Conservation (phyloP, 1,139 yeast species). For the Taphrina confusa region DNA sequence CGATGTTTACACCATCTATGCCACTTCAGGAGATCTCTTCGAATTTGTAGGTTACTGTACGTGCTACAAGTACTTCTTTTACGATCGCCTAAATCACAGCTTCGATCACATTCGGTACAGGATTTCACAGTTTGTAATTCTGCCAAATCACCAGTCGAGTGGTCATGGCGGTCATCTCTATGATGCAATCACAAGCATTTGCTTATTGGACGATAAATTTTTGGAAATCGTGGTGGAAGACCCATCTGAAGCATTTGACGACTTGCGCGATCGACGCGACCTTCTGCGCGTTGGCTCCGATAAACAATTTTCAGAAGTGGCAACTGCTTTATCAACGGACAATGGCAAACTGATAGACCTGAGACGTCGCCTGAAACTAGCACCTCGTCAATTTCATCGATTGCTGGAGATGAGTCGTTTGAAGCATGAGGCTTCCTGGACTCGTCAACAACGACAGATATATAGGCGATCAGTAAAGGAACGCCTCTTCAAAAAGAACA, state of each 20-base stretch:
- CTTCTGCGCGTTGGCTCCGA: constrained; percentile 46
- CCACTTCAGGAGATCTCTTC: constrained; percentile 38
- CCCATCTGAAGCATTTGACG: constrained; percentile 91
- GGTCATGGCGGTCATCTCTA: constrained; percentile 71
- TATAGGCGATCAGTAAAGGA: constrained; percentile 67
- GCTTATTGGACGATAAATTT: constrained; percentile 59
- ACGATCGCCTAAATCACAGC: constrained; percentile 43
- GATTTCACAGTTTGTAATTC: constrained; percentile 80
- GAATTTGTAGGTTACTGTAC: constrained; percentile 76
- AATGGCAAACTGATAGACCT: constrained; percentile 53
- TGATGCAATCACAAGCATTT: constrained; percentile 54
- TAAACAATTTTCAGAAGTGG: not conserved
- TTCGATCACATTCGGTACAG: constrained; percentile 55
- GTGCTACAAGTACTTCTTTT: constrained; percentile 80
- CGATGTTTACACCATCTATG: constrained; percentile 55
- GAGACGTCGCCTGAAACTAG: constrained; percentile 1
- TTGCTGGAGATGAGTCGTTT: constrained; percentile 68
- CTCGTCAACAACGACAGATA: constrained; percentile 44
- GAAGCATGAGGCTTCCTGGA: constrained; percentile 72
- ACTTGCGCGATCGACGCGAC: constrained; percentile 81
- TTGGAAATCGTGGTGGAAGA: constrained; percentile 87
- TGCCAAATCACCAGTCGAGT: constrained; percentile 76
- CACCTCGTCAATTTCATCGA: constrained; percentile 18
- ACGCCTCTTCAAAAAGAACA: constrained; percentile 71
- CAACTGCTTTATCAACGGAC: constrained; percentile 44